Base-by-base conservation (phyloP, 2,329 filamentous ascomycete species). In the Colletotrichum trifolii region DNA sequence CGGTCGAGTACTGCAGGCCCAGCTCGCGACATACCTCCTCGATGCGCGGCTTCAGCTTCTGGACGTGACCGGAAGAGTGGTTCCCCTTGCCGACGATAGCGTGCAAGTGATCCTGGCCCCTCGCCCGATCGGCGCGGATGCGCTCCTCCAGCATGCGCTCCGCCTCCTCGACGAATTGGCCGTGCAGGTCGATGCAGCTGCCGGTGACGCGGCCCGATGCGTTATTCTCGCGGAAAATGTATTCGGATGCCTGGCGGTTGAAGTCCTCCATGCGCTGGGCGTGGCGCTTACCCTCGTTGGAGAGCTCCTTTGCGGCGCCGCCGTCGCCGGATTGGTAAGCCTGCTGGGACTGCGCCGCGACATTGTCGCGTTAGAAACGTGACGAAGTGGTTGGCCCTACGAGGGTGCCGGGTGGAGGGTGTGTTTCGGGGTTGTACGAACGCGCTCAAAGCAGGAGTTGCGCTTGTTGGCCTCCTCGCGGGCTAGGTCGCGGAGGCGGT, bases 11-110 rank as follows among this genome's bases (percentile, higher is more conserved):
- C 72, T 94, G 86, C 59, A 99, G 82, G 0, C 94, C 93, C 48
- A 97, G 79, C 75, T 97, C 91, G 53, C 83, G 86, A 78, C 95
- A 97, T 53, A 98, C 83, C 75, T 92, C 85, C 80, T 98, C 94
- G 47, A 98, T 93, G 67, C 92, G 86, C n/a, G 96, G 96, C 81
- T 97, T 97, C 78, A 99, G 89, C 83, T 96, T 97, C 78, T 97
- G 93, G 33, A 98, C 85, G 73, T 96, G 91, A 69, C 89, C 87
- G 9, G 80, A 82, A 54, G 89, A 93, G 80, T 99, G 96, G 76
- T 96, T 96, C 3, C 96, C 96, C 79, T 95, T 97, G 73, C 96
- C 96, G 36, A 98, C 95, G 73, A 99, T 97, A 45, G 97, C 94
- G 79, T 97, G 94, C 60, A 99, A 81, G 79, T 97, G 93, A 17